Percentiles rank a stretch among this genome's conserved stretches.
These are phyloP conservation scores for Tricladium varicosporioides DNA, from an alignment of 2,329 filamentous ascomycete species.

Conservation along the genomic window DNA sequence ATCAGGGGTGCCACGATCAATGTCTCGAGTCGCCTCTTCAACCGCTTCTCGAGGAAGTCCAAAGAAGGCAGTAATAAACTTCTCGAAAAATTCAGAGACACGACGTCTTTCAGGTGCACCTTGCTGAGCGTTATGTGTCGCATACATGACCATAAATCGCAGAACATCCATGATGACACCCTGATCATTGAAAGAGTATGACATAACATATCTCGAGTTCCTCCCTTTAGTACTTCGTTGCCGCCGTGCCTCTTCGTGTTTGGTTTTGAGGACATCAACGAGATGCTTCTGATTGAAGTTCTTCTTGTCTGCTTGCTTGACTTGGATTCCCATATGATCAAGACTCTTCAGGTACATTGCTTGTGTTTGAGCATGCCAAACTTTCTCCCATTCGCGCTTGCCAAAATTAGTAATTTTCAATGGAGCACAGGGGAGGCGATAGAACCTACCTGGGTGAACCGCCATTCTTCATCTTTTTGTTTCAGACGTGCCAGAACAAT, in stretches of 20 bases:
- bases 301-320: conserved; percentile 87
- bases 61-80: conserved; percentile 75
- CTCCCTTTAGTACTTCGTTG: conserved; percentile 62
- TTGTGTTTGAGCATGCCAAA: conserved; percentile 95
- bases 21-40: conserved; percentile 63
- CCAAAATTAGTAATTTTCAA: conserved; percentile 9
- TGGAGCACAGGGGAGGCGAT: conserved; percentile 1
- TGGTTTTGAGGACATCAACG: conserved; percentile 85
- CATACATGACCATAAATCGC: conserved; percentile 62
- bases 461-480: conserved; percentile 97
- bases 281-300: conserved; percentile 88
- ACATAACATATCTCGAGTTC: conserved; percentile 68
- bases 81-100: conserved; percentile 72
- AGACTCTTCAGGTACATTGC: conserved; percentile 94
- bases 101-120: conserved; percentile 71
- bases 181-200: conserved; percentile 70
- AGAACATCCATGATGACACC: conserved; percentile 63
- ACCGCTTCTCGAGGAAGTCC: conserved; percentile 70
- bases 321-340: conserved; percentile 91
- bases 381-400: conserved; percentile 95
- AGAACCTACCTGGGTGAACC: conserved; percentile 68
- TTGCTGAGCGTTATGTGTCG: conserved; percentile 67
- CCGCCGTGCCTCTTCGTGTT: conserved; percentile 85
- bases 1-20: conserved; percentile 68
- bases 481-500: conserved; percentile 87